Evolutionary conservation across 2,329 filamentous ascomycete species (phyloP).

Genomic region (Biscogniauxia mediterranea): DNA sequence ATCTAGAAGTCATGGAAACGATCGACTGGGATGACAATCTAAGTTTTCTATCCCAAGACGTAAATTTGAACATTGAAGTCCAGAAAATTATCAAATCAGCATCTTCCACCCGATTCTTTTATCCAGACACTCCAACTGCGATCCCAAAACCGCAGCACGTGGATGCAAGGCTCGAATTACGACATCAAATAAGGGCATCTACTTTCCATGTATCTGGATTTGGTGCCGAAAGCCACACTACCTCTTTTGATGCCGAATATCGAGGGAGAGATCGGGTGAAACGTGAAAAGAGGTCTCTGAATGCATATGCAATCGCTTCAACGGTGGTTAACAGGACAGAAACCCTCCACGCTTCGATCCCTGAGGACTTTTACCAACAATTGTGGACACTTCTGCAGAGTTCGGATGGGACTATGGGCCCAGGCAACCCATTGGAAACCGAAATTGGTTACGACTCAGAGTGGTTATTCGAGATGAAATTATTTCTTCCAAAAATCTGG

Average conservation of each 20-base stretch:
- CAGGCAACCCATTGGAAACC: background rate
- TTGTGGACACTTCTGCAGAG: background rate
- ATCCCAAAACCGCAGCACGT: constrained; percentile 2
- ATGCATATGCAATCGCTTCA: background rate
- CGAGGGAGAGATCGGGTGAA: background rate
- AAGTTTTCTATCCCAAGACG: constrained; percentile 44
- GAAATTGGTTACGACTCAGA: background rate
- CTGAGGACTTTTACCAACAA: background rate
- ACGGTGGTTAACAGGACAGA: background rate
- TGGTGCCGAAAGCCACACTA: background rate
- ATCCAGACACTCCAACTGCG: constrained; percentile 14
- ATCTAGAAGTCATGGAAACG: constrained; percentile 44
- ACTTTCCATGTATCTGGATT: background rate
- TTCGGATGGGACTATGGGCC: background rate
- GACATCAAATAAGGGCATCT: background rate
- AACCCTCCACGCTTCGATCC: background rate
- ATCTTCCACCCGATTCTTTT: constrained; percentile 29
- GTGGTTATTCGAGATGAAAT: background rate
- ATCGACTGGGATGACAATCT: constrained; percentile 42
- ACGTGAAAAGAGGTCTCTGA: background rate
- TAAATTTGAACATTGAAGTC: constrained; percentile 38
- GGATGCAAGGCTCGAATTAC: background rate
- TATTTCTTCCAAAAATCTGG: background rate
- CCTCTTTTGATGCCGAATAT: background rate
- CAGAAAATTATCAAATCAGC: constrained; percentile 36